Conservation (phyloP, 768 basidiomycete genomes). For the Lentinula sp. region DNA sequence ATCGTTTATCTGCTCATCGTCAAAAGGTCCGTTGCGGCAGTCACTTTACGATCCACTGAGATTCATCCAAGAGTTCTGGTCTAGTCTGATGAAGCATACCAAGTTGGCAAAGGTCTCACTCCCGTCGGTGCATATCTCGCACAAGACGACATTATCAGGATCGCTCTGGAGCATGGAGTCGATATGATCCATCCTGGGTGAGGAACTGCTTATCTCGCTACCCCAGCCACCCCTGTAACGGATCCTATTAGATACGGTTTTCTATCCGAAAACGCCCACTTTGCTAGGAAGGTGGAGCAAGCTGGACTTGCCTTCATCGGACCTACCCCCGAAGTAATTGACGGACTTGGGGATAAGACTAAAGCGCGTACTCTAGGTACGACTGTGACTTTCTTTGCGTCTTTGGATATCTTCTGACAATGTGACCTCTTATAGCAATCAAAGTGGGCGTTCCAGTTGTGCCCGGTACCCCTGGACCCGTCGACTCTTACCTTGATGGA, state of each 20-base stretch:
- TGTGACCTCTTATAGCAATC: constrained; percentile 49
- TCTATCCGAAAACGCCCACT: constrained; percentile 93
- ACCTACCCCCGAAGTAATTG: constrained; percentile 93
- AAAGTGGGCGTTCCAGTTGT: constrained; percentile 92
- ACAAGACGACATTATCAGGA: constrained; percentile 94
- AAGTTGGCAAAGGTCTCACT: constrained; percentile 93
- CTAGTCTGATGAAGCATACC: constrained; percentile 97
- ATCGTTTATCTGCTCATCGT: constrained; percentile 93
- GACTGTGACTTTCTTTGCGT: constrained; percentile 8
- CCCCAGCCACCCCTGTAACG: background rate
- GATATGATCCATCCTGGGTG: constrained; percentile 99
- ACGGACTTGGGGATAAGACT: constrained; percentile 97
- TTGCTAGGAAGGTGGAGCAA: constrained; percentile 97
- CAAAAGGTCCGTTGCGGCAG: constrained; percentile 65
- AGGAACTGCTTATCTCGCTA: constrained; percentile 14
- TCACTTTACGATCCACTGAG: constrained; percentile 32
- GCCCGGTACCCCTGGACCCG: constrained; percentile 91
- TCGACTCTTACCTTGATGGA: constrained; percentile 72
- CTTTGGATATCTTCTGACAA: constrained; percentile 6
- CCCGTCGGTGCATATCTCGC: constrained; percentile 97
- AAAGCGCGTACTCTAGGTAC: constrained; percentile 87
- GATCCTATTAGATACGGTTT: constrained; percentile 76
- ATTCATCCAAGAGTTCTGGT: constrained; percentile 19
- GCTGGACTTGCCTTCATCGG: constrained; percentile 97
- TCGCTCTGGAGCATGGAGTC: constrained; percentile 96